phyloP scores from a whole-genome alignment of 2,329 filamentous ascomycete genomes.

The Diaporthe australafricana region DNA sequence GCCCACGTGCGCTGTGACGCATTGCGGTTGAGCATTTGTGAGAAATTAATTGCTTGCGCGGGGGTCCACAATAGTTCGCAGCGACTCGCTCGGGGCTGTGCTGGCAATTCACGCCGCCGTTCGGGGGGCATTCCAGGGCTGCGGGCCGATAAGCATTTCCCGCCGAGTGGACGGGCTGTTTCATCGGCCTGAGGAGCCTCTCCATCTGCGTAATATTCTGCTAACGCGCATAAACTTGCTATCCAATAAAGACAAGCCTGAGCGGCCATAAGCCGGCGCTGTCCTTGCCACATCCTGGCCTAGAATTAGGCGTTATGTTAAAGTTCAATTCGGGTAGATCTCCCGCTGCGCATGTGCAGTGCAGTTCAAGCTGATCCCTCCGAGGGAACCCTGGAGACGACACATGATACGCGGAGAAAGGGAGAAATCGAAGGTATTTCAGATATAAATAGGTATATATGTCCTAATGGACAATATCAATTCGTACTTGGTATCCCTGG shows the following conservation, averaged over 20 bases:
- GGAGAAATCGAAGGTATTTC: background rate
- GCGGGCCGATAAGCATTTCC: slow-evolving; percentile 6
- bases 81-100: background rate
- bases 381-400: background rate
- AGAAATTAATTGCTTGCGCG: slow-evolving; percentile 22
- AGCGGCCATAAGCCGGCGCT: background rate
- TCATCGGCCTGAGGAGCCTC: background rate
- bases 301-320: slow-evolving; percentile 2
- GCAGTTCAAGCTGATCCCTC: background rate
- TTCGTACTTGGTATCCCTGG: slow-evolving; percentile 36
- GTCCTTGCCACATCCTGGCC: background rate
- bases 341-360: background rate
- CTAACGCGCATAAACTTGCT: background rate
- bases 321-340: slow-evolving; percentile 17
- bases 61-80: background rate
- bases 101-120: background rate
- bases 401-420: no score
- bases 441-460: background rate
- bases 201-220: background rate
- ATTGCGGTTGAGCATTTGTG: slow-evolving; percentile 4
- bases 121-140: background rate
- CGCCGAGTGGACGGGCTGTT: background rate
- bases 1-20: slow-evolving; percentile 17
- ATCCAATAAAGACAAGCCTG: background rate
- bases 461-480: slow-evolving; percentile 9